These are phyloP conservation scores for Volvox reticuliferus DNA, from an alignment of 139 green algal genomes.

Conservation along the genomic window DNA sequence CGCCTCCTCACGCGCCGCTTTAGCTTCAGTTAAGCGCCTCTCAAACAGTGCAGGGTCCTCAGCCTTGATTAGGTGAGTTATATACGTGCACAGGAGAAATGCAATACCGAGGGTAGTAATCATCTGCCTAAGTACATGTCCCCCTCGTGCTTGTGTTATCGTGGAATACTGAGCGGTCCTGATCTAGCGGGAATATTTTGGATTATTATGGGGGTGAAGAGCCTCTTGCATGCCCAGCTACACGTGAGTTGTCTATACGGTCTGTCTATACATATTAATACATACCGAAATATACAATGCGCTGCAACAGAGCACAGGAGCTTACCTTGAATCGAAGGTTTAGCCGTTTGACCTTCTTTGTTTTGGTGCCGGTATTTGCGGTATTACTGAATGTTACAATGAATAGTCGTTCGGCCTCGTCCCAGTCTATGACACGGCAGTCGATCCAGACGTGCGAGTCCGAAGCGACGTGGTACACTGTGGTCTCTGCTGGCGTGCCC, in stretches of 20 bases:
- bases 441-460: constrained; percentile 47
- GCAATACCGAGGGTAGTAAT: no score
- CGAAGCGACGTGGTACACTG: constrained; percentile 45
- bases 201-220: no score
- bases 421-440: constrained; percentile 53
- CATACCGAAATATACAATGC: no score
- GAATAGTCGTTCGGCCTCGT: constrained; percentile 44
- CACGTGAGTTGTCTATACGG: no score
- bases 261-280: no score
- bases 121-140: no score
- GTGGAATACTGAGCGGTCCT: no score
- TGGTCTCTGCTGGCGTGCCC: constrained; percentile 46
- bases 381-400: constrained; percentile 23
- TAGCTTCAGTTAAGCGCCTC: constrained; percentile 50
- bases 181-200: no score
- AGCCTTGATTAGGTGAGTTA: constrained; percentile 4
- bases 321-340: constrained; percentile 62
- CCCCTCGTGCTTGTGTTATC: no score
- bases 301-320: neutral
- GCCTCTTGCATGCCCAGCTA: no score
- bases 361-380: neutral
- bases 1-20: constrained; percentile 47
- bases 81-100: neutral
- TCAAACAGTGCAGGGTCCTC: constrained; percentile 50
- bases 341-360: constrained; percentile 62